Percentiles rank a stretch among this genome's conserved stretches.
Evolutionary conservation across 1,284 basidiomycete genomes (phyloP).

Genomic region (Porogramme epimiltina): DNA sequence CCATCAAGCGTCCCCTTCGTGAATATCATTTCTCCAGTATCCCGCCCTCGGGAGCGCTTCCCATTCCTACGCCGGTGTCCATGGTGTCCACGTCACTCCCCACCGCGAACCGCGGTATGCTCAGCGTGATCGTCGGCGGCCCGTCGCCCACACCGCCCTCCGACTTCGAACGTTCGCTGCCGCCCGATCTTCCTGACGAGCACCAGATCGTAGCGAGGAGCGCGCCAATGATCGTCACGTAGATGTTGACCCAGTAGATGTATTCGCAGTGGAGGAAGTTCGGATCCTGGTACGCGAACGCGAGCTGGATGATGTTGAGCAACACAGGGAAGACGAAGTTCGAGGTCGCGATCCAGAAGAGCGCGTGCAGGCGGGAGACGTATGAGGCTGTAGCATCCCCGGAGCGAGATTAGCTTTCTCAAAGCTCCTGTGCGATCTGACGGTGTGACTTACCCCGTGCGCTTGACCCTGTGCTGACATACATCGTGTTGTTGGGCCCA

Average conservation of each 20-base stretch:
- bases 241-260: constrained; percentile 13
- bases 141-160: no score
- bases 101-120: not conserved
- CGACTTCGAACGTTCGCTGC: not conserved
- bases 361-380: constrained; percentile 6
- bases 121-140: not conserved
- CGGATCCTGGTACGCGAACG: constrained; percentile 9
- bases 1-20: no score
- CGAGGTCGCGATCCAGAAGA: constrained; percentile 33
- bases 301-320: constrained; percentile 27
- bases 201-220: constrained; percentile 27
- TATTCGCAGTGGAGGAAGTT: constrained; percentile 11
- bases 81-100: no score
- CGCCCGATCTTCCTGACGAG: not conserved
- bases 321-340: constrained; percentile 36
- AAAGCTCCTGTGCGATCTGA: no score
- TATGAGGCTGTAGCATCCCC: not conserved
- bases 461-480: no score
- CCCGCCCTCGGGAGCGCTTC: no score
- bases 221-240: constrained; percentile 21
- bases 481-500: not conserved
- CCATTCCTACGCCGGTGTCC: no score
- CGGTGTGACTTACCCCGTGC: no score
- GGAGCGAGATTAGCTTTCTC: not conserved
- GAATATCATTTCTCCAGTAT: no score